Evolutionary conservation across 2,329 filamentous ascomycete genomes (phyloP).

Genomic region (Talaromyces piceae): DNA sequence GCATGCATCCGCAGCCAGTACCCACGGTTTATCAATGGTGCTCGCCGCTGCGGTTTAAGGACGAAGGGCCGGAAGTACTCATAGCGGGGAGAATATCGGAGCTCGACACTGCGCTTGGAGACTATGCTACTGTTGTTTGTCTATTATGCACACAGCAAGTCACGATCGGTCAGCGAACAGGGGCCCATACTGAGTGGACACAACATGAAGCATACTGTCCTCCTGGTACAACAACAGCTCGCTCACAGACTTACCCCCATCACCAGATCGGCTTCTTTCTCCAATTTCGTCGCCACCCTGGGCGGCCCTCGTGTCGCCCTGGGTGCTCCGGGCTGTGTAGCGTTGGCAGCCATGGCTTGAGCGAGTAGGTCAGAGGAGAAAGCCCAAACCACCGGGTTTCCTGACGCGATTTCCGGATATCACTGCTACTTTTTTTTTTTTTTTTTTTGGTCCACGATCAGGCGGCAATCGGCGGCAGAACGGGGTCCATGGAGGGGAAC

Average conservation of each 20-base stretch:
- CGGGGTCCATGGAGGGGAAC: background rate
- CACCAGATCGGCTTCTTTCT: constrained; percentile 45
- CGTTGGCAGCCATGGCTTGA: constrained; percentile 13
- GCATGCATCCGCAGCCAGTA: constrained; percentile 82
- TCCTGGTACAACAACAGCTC: constrained; percentile 3
- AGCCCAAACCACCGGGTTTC: too few relatives aligned
- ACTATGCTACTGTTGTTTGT: constrained; percentile 90
- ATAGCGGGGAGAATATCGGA: constrained; percentile 71
- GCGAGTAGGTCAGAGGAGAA: too few relatives aligned
- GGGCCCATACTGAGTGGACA: background rate
- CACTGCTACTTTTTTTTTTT: background rate
- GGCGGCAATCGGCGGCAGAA: constrained; percentile 6
- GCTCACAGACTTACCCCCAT: constrained; percentile 47
- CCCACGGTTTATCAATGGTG: constrained; percentile 84
- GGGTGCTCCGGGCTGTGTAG: background rate
- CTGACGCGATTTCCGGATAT: too few relatives aligned
- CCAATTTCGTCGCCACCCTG: constrained; percentile 20
- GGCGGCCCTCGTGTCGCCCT: too few relatives aligned
- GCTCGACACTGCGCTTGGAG: constrained; percentile 88
- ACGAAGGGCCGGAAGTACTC: constrained; percentile 88
- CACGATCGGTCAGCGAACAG: background rate
- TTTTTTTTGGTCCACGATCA: background rate
- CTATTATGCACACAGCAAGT: constrained; percentile 30
- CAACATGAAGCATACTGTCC: constrained; percentile 3
- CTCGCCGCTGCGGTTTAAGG: constrained; percentile 69